Percentiles rank a stretch among this genome's conserved stretches.
phyloP scores from a whole-genome alignment of 805 yeast species.

The Hanseniaspora meyeri region DNA sequence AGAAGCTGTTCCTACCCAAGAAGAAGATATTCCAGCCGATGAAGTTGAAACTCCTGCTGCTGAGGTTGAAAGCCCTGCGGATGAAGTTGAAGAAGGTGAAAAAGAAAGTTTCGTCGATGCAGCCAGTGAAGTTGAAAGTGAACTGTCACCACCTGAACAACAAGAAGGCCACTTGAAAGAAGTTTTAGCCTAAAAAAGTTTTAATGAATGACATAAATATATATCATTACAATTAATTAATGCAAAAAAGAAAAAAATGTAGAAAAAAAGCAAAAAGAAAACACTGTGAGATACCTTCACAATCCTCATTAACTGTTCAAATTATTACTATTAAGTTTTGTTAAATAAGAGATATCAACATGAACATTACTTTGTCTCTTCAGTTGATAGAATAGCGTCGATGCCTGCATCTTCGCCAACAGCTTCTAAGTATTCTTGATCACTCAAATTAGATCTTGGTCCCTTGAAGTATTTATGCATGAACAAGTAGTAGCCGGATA shows the following conservation, averaged over 20 bases:
- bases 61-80: no score
- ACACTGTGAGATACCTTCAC: no score
- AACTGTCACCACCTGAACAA: neutral
- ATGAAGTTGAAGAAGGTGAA: neutral
- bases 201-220: neutral
- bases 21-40: neutral
- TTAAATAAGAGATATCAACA: no score
- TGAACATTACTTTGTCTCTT: neutral
- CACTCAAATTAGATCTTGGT: constrained; percentile 34
- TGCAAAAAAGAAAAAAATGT: neutral
- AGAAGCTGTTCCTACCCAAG: neutral
- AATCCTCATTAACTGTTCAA: no score
- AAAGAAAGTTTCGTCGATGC: neutral
- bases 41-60: no score
- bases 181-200: neutral
- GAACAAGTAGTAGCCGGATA: constrained; percentile 39
- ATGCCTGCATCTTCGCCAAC: constrained; percentile 19
- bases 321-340: no score
- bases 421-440: constrained; percentile 23
- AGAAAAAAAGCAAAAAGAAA: no score
- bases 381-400: constrained; percentile 18
- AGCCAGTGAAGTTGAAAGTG: neutral
- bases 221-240: neutral
- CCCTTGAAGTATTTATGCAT: constrained; percentile 48
- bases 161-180: constrained; percentile 2